Base-by-base conservation (phyloP, 257 asterid species). In the Nicotiana noctiflora region DNA sequence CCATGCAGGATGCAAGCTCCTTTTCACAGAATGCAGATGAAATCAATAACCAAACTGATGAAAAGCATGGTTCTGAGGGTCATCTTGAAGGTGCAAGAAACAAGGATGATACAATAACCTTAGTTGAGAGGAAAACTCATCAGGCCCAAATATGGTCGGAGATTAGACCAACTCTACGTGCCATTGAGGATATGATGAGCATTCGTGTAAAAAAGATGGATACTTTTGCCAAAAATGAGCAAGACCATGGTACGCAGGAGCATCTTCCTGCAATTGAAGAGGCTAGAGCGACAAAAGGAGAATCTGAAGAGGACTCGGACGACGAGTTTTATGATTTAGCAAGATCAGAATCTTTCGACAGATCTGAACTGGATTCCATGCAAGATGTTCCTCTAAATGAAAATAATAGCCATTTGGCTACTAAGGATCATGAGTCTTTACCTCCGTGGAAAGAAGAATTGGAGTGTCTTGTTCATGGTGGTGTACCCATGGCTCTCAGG, bases 321-420 rank as follows among this genome's bases (percentile, higher is more conserved):
- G 98, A 94, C 67, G 98, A 94, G 88, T 94, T 92, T 84, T 94
- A 91, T 81, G 98, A 94, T 85, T 79, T 94, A 88, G 98, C 93
- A 85, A 91, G 96, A 88, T 89, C 97, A 83, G 98, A 93, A 79
- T 93, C 98, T 15, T 25, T 74, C 61, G 79, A 74, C 44, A 49
- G 57, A 74, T 74, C 27, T 23, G 61, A 72, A 0, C 8, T 72
- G 19, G 96, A 92, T 80, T 82, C 88, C 76, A 53, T 79, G 81
- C 97, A 81, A 70, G 93, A 90, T 80, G 84, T 84, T 46, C 77
- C 85, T 75, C 81, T 82, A 23, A 61, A 80, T 82, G 92, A 88
- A 37, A 81, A 80, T 79, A 56, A 77, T 63, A 72, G 79, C 85
- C 80, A 80, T 76, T 74, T 84, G 72, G 90, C 46, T 78, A 10